Evolutionary conservation across 768 basidiomycete genomes (phyloP).

Genomic region (Termitomyces sp.): DNA sequence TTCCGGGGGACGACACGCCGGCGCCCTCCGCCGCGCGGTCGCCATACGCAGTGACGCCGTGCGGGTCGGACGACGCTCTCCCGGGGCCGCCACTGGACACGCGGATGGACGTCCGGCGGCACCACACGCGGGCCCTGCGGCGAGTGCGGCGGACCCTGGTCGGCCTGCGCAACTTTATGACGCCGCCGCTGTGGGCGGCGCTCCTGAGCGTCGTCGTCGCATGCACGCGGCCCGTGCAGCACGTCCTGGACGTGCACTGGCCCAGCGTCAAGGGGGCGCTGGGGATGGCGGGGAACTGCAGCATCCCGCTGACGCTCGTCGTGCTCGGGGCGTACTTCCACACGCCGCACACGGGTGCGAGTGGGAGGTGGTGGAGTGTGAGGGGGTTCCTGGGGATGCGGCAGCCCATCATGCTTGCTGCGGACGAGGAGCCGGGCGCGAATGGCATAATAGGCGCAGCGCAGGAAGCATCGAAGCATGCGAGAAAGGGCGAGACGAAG

Average conservation of each 20-base stretch:
- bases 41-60: neutral
- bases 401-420: slow-evolving; percentile 7
- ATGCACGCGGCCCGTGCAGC: slow-evolving; percentile 70
- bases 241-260: slow-evolving; percentile 57
- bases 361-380: slow-evolving; percentile 22
- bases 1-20: slow-evolving; percentile 2
- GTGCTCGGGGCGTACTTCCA: slow-evolving; percentile 94
- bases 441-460: neutral
- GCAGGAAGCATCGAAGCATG: neutral
- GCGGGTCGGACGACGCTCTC: neutral
- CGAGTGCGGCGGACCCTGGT: slow-evolving; percentile 26
- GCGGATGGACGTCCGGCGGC: too few species aligned
- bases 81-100: too few species aligned
- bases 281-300: slow-evolving; percentile 63
- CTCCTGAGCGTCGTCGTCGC: slow-evolving; percentile 73
- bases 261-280: slow-evolving; percentile 66
- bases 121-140: slow-evolving; percentile 20
- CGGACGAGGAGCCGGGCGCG: neutral
- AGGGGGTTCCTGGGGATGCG: slow-evolving; percentile 36
- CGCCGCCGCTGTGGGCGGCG: slow-evolving; percentile 82
- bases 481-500: slow-evolving; percentile 46
- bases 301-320: slow-evolving; percentile 84
- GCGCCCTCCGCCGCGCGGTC: neutral
- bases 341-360: too few species aligned
- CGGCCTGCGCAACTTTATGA: slow-evolving; percentile 71